phyloP scores from a whole-genome alignment of 1,139 yeast species.

The Spathaspora sp. region DNA sequence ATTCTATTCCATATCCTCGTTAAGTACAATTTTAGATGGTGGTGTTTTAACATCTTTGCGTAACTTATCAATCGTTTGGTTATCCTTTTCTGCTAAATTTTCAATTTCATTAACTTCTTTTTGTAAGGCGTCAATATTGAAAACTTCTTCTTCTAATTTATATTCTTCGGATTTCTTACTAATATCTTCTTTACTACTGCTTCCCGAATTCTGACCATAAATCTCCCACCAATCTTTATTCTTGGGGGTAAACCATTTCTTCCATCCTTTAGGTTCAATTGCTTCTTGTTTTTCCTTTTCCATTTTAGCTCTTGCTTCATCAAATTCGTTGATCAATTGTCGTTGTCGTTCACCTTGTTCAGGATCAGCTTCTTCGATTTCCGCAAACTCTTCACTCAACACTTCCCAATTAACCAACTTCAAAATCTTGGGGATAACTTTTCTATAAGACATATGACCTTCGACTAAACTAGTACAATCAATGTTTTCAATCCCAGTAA shows the following conservation, averaged over 20 bases:
- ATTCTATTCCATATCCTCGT: conserved; percentile 21
- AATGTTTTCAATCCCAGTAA: conserved; percentile 72
- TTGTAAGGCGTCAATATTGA: conserved; percentile 47
- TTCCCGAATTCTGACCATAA: conserved; percentile 38
- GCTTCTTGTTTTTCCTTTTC: conserved; percentile 34
- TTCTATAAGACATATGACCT: conserved; percentile 97
- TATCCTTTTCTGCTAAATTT: conserved; percentile 18
- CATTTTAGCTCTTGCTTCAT: conserved; percentile 72
- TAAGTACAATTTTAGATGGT: conserved; percentile 9
- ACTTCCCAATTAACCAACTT: conserved; percentile 75
- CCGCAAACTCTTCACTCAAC: conserved; percentile 86
- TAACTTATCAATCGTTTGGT: conserved; percentile 14
- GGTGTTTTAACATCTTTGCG: conserved; percentile 16
- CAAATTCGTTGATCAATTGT: conserved; percentile 77
- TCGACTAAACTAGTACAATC: conserved; percentile 86
- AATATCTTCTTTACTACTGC: not conserved
- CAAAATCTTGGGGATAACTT: conserved; percentile 82
- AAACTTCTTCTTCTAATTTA: conserved; percentile 25
- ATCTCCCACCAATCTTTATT: conserved; percentile 89
- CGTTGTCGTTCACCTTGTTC: conserved; percentile 82
- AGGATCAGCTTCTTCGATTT: conserved; percentile 95
- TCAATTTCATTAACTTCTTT: conserved; percentile 49
- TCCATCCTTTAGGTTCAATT: conserved; percentile 48
- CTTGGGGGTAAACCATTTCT: conserved; percentile 70
- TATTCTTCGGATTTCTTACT: conserved; percentile 14